Base-by-base conservation (phyloP, 139 green algal genomes). In the Choricystis sp. region DNA sequence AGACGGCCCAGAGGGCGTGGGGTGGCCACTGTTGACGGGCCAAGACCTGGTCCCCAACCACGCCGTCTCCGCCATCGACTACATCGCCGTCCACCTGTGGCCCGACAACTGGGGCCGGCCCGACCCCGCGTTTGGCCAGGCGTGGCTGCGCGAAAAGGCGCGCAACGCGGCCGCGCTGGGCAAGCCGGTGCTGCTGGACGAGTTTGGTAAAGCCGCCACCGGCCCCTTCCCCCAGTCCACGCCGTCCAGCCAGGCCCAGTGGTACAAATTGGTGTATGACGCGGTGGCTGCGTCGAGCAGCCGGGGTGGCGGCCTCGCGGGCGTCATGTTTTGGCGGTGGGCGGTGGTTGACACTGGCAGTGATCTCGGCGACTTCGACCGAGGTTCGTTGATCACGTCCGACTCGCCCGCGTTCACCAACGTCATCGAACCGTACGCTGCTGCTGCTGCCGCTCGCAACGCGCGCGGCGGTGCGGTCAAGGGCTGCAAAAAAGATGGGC, bases 21-120 rank as follows among this genome's bases (percentile, higher is more conserved):
- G 49, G 40, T 81, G 75, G 75, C 66, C 72, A 3, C 56, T 60
- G 23, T 3, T 49, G 3, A 70, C 77, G 56, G 76, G 76, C 1
- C 72, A 79, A 64, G 62, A 75, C 60, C 80, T 82, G 27, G 16
- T 64, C 5, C 29, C 52, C 19, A 74, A 82, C 67, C 76, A 82
- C 49, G 21, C 56, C 9, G 40, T 25, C 2, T 52, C 62, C 4
- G 19, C 59, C 25, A 80, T 82, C n/a, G 76, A 82, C 31, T 82
- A 67, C 25, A 49, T 79, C 4, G 69, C 65, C 56, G 31, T 74
- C 25, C 59, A 74, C 52, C 65, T 75, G 31, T 79, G 73, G 69
- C 66, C 71, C 1, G 66, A 71, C 55, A 66, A 71, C 27, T 62
- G 52, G 73, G 60, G 69, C 72, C 52, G 63, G 57, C 56, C 67